phyloP scores from a whole-genome alignment of 164 flowering plant genomes.

The Tetrastigma voinierianum region DNA sequence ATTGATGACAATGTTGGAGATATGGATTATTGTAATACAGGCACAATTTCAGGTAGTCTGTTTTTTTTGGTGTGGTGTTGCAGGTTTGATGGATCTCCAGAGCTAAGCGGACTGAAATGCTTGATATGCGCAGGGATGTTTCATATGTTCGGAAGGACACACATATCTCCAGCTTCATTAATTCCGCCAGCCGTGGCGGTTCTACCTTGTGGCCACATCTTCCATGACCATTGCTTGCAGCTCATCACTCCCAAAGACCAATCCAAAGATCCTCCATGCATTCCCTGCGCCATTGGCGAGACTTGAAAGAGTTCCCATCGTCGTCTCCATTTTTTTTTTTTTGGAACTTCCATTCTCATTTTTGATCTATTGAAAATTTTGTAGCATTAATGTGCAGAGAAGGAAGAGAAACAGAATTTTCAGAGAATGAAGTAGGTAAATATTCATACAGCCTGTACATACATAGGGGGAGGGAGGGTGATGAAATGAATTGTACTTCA shows the following conservation, averaged over 20 bases:
- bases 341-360: neutral
- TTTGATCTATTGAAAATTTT: neutral
- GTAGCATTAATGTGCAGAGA: neutral
- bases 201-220: constrained; percentile 45
- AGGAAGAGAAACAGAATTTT: neutral
- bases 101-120: constrained; percentile 24
- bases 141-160: constrained; percentile 26
- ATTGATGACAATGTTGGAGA: neutral
- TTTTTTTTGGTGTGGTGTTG: too few relatives aligned
- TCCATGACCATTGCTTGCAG: constrained; percentile 42
- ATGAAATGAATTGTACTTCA: neutral
- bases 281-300: constrained; percentile 36
- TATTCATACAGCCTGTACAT: neutral
- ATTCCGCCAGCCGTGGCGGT: constrained; percentile 31
- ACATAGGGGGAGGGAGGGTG: neutral
- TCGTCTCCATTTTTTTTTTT: neutral
- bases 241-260: constrained; percentile 35
- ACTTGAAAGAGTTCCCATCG: neutral
- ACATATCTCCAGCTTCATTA: constrained; percentile 15
- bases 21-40: neutral
- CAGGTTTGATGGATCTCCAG: constrained; percentile 18
- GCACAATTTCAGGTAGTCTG: neutral
- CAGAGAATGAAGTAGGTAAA: neutral
- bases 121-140: constrained; percentile 41
- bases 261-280: constrained; percentile 42